Base-by-base conservation (phyloP, 2,329 filamentous ascomycete genomes). In the Paradendryphiella salina region DNA sequence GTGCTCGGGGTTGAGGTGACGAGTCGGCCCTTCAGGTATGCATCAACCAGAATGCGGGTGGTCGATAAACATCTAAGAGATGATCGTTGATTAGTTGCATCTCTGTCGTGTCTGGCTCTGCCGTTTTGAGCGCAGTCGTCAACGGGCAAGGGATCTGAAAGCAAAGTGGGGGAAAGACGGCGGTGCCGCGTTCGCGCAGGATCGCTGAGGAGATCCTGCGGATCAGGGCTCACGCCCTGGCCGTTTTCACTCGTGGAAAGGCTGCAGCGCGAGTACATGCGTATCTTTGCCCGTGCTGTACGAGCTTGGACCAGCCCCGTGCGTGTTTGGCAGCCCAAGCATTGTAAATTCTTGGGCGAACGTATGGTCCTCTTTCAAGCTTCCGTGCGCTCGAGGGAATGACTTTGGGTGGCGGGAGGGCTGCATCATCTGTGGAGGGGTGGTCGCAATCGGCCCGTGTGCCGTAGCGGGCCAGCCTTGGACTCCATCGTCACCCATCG, bases 131-230 rank as follows among this genome's bases (percentile, higher is more conserved):
- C 23, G 7, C 23, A 26, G 23, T 26, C 8, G 23, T 26, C 8
- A 29, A 46, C 40, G 44, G 35, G 28, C 28, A 35, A 40, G 44
- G 44, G 43, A 34, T 38, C 34, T 40, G 21, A 20, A 15, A n/a
- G 31, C 13, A 15, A n/a, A 33, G 31, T n/a, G 31, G 39, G 41
- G 41, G 17, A 15, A 23, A 31, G 37, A 31, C 31, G 34, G 36
- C 37, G 36, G 36, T 17, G 32, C 32, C 23, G 23, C 34, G 40
- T 39, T 44, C 34, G 29, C 42, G 48, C 48, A 48, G 13, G 32
- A 47, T 42, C 37, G 37, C 26, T 44, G 49, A 41, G 42, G 20
- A 36, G 52, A 54, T 52, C 52, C 20, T 37, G 51, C 42, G 31
- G 42, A 40, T 38, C 39, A 6, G 7, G 40, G 17, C 43, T 18